Evolutionary conservation across 2,329 filamentous ascomycete genomes (phyloP), one percentile per base, ranked within the genome.

Genomic region (Metarhizium album): DNA sequence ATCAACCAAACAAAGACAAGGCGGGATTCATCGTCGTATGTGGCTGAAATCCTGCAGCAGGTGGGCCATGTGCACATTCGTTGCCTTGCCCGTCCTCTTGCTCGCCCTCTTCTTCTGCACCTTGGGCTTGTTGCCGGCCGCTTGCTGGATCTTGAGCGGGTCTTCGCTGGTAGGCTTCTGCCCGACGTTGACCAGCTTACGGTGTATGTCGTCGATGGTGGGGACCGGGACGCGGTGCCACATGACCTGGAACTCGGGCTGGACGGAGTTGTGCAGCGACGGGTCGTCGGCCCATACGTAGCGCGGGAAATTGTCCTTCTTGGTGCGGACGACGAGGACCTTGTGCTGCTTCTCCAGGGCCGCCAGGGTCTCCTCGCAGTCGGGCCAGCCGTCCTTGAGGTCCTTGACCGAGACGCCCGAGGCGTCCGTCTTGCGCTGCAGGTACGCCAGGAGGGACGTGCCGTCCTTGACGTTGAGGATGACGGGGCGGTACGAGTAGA

Each of bases 351-450:
- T 70, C 71, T 96, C 91, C 48, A 98, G 76, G 58, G 80, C 75
- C 55, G 86, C 79, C 64, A 98, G 86, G 9, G 86, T 79, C 20
- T 84, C 79, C 54, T 90, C 83, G 62, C 89, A 94, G 60, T 85
- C 84, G 23, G 85, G 83, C 93, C 93, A 98, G 55, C 93, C 93
- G 65, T 98, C 93, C 69, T 95, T 95, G 54, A 98, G 78, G 60
- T 96, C 90, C 66, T 89, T 90, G 55, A 97, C 88, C 37, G 77
- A 78, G 50, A 97, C 80, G 13, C 88, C 89, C 57, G 85, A 82
- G 1, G 88, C 87, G 53, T 90, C 90, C 48, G 80, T 82, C 68
- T 90, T 90, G 49, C 78, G 76, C 69, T 95, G 90, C 31, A 98
- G 79, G 63, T 88, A 86, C 50, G 79, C 80, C 50, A 95, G 80